A percentile compares a stretch with the other conserved stretches of the same genome.
Conservation (phyloP, 257 asterid species). For the Penstemon barbatus region DNA sequence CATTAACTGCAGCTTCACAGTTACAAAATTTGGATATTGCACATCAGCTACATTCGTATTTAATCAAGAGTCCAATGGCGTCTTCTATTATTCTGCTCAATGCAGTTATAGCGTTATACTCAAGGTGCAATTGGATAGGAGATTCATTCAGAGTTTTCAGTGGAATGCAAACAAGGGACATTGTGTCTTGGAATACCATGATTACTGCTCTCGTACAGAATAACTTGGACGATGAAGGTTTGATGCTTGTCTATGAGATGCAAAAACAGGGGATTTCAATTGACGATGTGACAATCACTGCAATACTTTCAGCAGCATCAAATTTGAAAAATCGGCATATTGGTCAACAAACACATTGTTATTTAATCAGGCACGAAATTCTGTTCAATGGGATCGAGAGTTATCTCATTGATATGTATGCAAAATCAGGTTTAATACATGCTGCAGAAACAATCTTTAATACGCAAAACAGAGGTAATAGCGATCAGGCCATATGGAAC, state of each 20-base stretch:
- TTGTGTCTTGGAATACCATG: constrained; percentile 69
- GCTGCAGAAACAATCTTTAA: constrained; percentile 50
- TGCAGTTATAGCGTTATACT: constrained; percentile 53
- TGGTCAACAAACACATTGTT: constrained; percentile 63
- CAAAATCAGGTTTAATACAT: constrained; percentile 47
- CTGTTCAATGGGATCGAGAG: constrained; percentile 57
- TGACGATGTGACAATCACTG: constrained; percentile 54
- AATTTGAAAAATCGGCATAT: constrained; percentile 45
- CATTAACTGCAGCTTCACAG: constrained; percentile 59
- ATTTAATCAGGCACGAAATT: constrained; percentile 51
- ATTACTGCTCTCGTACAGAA: constrained; percentile 58
- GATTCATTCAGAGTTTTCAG: constrained; percentile 53
- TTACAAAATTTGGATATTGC: constrained; percentile 45
- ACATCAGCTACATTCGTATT: constrained; percentile 52
- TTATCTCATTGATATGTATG: constrained; percentile 66
- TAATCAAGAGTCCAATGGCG: constrained; percentile 38
- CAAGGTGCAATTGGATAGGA: constrained; percentile 45
- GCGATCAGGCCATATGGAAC: constrained; percentile 76
- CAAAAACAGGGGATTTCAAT: constrained; percentile 45
- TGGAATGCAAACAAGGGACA: constrained; percentile 54
- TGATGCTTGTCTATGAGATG: constrained; percentile 66
- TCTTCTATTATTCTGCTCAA: constrained; percentile 41
- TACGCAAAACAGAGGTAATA: constrained; percentile 26
- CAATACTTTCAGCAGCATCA: constrained; percentile 63
- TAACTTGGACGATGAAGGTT: constrained; percentile 47